Base-by-base conservation (phyloP, 345 rosid species). In the Erodium maritimum region DNA sequence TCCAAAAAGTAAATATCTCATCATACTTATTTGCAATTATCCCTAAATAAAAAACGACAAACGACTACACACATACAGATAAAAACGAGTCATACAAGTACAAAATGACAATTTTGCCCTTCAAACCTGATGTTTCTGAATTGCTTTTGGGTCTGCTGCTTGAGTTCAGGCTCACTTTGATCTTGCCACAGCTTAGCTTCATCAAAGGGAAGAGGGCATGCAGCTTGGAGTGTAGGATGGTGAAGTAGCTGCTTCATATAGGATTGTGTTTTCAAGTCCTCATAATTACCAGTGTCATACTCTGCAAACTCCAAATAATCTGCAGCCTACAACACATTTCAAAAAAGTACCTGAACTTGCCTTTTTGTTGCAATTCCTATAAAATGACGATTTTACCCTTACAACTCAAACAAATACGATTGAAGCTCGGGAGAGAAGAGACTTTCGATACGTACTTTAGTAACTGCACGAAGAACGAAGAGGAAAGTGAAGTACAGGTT, bases 131-230 rank as follows among this genome's bases (percentile, higher is more conserved):
- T 89, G 72, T 89, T 93, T 81, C 80, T 76, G 79, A 89, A 93
- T 66, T 89, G 99, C 62, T 70, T 77, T 69, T 86, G 97, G 72
- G 82, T 82, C 65, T 81, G 73, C 73, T 77, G 82, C 62, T 90
- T 93, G 64, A 90, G 74, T 76, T 93, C 97, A n/a, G 96, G 99
- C 46, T 97, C 99, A 56, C 80, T 78, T 76, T 82, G 88, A 29
- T 97, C 99, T 64, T 85, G 82, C 96, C 97, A 93, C 59, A 93
- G 73, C 77, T 90, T 85, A 57, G 97, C 99, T 74, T 93, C 99
- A 61, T 93, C 97, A 72, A 83, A 93, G 51, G 99, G 97, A 50
- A 87, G 73, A 6, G 99, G 96, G 65, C 97, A 90, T 42, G 99
- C 99, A 58, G 91, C 83, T 75, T 77, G 91, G 29, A 88, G 78